These are phyloP conservation scores for Yamadazyma spencermartinsiae DNA, from an alignment of 1,139 yeast species.

Conservation along the genomic window DNA sequence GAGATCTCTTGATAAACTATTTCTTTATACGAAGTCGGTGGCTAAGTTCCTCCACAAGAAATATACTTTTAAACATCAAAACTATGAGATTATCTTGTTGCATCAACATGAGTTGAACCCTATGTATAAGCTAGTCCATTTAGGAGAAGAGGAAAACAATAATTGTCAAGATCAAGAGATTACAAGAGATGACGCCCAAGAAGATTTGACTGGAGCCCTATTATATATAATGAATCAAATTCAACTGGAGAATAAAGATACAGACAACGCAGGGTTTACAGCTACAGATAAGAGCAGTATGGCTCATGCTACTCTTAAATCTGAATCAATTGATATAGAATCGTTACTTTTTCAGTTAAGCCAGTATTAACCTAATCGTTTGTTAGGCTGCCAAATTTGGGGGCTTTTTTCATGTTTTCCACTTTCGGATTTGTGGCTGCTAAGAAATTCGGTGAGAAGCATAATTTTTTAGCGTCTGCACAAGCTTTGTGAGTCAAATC, in stretches of 20 bases:
- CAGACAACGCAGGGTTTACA: neutral
- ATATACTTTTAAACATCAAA: neutral
- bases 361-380: neutral
- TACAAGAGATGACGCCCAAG: neutral
- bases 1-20: neutral
- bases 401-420: no score
- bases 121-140: neutral
- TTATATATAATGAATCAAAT: neutral
- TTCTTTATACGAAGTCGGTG: neutral
- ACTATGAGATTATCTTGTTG: constrained; percentile 1
- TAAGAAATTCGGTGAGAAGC: constrained; percentile 1
- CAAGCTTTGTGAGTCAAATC: neutral
- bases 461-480: neutral
- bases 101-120: neutral
- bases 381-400: neutral
- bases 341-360: neutral
- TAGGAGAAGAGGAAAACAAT: neutral
- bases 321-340: neutral
- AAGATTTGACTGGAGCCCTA: neutral
- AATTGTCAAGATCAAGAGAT: neutral
- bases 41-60: neutral
- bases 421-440: constrained; percentile 3
- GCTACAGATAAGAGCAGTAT: neutral
- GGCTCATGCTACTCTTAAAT: neutral
- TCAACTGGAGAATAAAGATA: neutral